Evolutionary conservation across 1,284 basidiomycete genomes (phyloP).

Genomic region (Malassezia dermatis): DNA sequence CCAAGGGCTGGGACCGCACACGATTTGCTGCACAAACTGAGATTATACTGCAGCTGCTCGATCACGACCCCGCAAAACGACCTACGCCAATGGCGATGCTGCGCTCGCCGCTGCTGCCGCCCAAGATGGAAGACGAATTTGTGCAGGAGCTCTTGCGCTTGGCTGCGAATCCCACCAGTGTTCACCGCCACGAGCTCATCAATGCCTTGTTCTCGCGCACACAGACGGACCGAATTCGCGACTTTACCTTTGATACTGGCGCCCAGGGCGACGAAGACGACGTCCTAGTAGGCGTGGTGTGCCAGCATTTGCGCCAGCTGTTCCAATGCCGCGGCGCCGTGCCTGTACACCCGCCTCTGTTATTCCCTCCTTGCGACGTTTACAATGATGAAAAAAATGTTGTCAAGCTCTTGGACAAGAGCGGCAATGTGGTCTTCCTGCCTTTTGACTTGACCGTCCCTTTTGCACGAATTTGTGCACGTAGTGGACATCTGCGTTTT

Average conservation of each 20-base stretch:
- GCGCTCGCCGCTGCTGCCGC: conserved; percentile 65
- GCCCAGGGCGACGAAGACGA: conserved; percentile 61
- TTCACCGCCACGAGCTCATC: conserved; percentile 35
- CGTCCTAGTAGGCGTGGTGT: conserved; percentile 64
- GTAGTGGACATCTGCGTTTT: conserved; percentile 64
- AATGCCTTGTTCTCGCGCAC: conserved; percentile 45
- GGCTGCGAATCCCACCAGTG: conserved; percentile 55
- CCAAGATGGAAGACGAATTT: conserved; percentile 69
- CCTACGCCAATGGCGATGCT: conserved; percentile 76
- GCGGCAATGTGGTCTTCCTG: conserved; percentile 45
- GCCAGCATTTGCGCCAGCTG: conserved; percentile 63
- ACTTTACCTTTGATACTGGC: conserved; percentile 69
- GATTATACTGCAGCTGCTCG: conserved; percentile 72
- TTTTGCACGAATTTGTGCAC: conserved; percentile 73
- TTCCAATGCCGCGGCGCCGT: conserved; percentile 83
- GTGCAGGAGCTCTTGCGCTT: conserved; percentile 67
- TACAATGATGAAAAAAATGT: conserved; percentile 76
- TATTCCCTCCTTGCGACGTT: conserved; percentile 60
- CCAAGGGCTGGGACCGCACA: conserved; percentile 57
- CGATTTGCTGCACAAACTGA: conserved; percentile 53
- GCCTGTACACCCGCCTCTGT: conserved; percentile 68
- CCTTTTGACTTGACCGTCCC: conserved; percentile 55
- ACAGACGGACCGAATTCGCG: conserved; percentile 57
- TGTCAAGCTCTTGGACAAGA: conserved; percentile 65
- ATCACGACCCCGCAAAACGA: conserved; percentile 70